Base-by-base conservation (phyloP, 352 stramenopile species). In the Pythium myriotylum region DNA sequence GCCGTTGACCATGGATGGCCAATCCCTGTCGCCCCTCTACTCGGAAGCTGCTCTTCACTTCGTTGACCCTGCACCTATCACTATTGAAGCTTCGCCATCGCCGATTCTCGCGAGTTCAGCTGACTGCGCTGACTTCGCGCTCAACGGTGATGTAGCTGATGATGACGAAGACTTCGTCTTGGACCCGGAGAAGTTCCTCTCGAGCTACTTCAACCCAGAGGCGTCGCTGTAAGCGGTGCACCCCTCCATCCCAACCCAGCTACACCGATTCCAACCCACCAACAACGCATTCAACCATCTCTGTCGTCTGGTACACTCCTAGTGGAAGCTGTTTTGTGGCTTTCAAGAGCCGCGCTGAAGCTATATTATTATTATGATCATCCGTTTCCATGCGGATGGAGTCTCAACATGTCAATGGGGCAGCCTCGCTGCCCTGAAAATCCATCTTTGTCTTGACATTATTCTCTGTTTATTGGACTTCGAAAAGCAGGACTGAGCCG, bases 141-240 rank as follows among this genome's bases (percentile, higher is more conserved):
- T 85, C 47, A 71, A 63, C 37, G 54, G 54, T 12, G 73, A 84
- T 37, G 81, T 88, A 39, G 81, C 87, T n/a, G 73, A 84, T 27
- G 81, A 88, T 35, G 81, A 91, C 68, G 83, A 92, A 46, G 83
- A 92, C 68, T 92, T 94, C 54, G 83, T 94, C 56, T 73, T 94
- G 16, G 85, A 94, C 68, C 85, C 85, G 2, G 81, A 94, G 62
- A 92, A 92, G 61, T 94, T 94, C 52, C 74, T 94, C 20, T 90
- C 85, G 59, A 91, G 78, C 76, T 94, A 94, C 74, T 89, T 94
- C 51, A 74, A 69, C 37, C 78, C 81, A 12, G 39, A 64, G 33
- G 35, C 19, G 23, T 22, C 3, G 50, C 22, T 39, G 23, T 49
- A 35, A 50, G 33, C 29, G 23, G 12, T 9, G n/a, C n/a, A n/a